Percentiles rank a stretch among this genome's conserved stretches.
Evolutionary conservation across 768 basidiomycete genomes (phyloP).

Genomic region (Coprinopsis strossmayeri): DNA sequence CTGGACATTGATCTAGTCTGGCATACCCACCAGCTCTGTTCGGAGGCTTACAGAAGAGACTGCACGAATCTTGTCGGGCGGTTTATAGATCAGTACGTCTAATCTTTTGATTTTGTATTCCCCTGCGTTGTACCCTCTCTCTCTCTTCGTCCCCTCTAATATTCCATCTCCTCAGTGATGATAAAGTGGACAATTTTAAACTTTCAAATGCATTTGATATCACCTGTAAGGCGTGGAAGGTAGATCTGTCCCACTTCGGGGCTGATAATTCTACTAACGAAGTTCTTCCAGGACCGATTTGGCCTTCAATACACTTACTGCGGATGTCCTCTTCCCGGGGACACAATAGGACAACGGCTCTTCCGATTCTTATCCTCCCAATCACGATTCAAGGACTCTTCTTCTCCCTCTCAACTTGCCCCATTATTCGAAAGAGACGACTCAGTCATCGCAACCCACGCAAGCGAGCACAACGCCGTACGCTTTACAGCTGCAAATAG

Average conservation of each 20-base stretch:
- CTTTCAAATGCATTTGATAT: background rate
- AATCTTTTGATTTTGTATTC: too few relatives aligned
- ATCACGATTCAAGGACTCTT: background rate
- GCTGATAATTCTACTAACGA: slow-evolving; percentile 19
- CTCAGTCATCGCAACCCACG: background rate
- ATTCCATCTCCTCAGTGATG: background rate
- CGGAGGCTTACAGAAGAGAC: slow-evolving; percentile 37
- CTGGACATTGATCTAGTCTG: slow-evolving; percentile 70
- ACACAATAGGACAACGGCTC: slow-evolving; percentile 32
- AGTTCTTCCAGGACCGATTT: slow-evolving; percentile 33
- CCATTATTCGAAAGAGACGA: background rate
- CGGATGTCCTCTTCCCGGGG: slow-evolving; percentile 48
- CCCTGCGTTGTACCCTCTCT: slow-evolving; percentile 18
- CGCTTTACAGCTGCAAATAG: too few relatives aligned
- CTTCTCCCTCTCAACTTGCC: background rate
- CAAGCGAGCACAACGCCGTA: background rate
- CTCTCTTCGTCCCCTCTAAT: background rate
- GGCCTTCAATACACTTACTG: slow-evolving; percentile 49
- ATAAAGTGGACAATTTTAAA: slow-evolving; percentile 1
- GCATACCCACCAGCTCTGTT: slow-evolving; percentile 68
- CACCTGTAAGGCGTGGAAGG: slow-evolving; percentile 1
- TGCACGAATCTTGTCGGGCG: slow-evolving; percentile 35
- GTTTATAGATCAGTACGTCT: slow-evolving; percentile 49
- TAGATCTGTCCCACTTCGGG: slow-evolving; percentile 18
- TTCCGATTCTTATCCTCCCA: background rate